Base-by-base conservation (phyloP, 2,329 filamentous ascomycete genomes). In the Mycogone perniciosa region DNA sequence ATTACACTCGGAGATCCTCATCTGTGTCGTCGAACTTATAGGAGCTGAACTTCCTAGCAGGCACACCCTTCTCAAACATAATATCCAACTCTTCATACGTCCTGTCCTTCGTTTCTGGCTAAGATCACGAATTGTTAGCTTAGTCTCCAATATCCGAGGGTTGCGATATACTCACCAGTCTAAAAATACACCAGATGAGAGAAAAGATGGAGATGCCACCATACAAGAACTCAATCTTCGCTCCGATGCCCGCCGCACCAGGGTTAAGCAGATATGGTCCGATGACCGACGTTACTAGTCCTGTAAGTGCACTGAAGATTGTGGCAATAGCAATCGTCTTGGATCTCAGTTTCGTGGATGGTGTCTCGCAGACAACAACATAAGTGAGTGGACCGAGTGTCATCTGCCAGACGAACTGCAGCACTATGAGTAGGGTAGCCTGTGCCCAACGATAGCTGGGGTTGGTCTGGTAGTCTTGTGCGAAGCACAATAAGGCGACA, bases 301-400 rank as follows among this genome's bases (percentile, higher is more conserved):
- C 48, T 4, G 48, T 51, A 10, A 46, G 7, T 3, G 48, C 48
- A 13, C 46, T 43, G 5, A 51, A 46, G 30, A 51, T 51, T 4
- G 48, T 51, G 11, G 48, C 48, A 7, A 51, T 47, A 29, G 48
- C 42, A n/a, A 80, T 75, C 1, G 77, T 79, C 66, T 80, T 80
- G 38, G 73, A 69, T 54, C 76, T 75, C 30, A 81, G 72, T 7
- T 78, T 71, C 0, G 75, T 76, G 0, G 77, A 79, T 0, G 76
- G 76, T 5, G 76, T 70, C 56, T 81, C 79, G 0, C 77, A 72
- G 7, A 80, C 59, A 31, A 81, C 64, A 1, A 71, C 71, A 60
- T 79, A 81, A 4, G 74, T 74, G 8, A 80, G 70, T 0, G 78
- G 77, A 0, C 79, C 80, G 8, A 81, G 71, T 1, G 76, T 76